Percentiles rank a stretch among this genome's conserved stretches.
Conservation (phyloP, 345 rosid species). For the Toxicodendron radicans region DNA sequence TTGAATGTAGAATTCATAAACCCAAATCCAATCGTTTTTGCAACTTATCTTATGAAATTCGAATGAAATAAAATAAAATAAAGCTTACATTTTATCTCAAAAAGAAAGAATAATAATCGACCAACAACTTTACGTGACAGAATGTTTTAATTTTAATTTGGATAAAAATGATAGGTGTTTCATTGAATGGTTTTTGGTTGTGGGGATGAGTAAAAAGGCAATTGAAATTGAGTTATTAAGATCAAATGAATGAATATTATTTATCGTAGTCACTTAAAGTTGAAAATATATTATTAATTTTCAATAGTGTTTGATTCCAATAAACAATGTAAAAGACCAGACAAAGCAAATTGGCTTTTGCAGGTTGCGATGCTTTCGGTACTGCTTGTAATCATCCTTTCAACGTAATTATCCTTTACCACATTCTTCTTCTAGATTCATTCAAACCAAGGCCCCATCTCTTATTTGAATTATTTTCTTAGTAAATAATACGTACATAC, state of each 20-base stretch:
- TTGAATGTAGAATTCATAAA: too few species aligned
- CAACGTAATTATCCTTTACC: constrained; percentile 14
- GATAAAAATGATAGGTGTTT: constrained; percentile 9
- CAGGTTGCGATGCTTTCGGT: constrained; percentile 15
- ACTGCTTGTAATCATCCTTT: constrained; percentile 21
- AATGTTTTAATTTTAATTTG: not conserved
- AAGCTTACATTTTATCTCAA: too few species aligned
- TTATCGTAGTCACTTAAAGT: constrained; percentile 1
- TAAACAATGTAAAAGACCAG: constrained; percentile 4
- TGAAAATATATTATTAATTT: not conserved
- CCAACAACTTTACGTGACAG: constrained; percentile 21
- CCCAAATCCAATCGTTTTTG: too few species aligned
- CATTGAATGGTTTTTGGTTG: not conserved
- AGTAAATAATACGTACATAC: not conserved
- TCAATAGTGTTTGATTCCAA: not conserved
- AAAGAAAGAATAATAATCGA: constrained; percentile 8
- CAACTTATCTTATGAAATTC: too few species aligned
- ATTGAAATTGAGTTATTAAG: not conserved
- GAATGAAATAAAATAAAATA: not conserved
- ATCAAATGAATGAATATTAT: not conserved
- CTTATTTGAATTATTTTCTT: too few species aligned
- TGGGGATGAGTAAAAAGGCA: not conserved
- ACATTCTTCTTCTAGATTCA: constrained; percentile 2
- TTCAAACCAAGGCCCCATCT: not conserved
- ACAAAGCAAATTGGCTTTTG: constrained; percentile 22